These are phyloP conservation scores for Saccharomycopsis sp. DNA, from an alignment of 805 yeast genomes.

Conservation along the genomic window DNA sequence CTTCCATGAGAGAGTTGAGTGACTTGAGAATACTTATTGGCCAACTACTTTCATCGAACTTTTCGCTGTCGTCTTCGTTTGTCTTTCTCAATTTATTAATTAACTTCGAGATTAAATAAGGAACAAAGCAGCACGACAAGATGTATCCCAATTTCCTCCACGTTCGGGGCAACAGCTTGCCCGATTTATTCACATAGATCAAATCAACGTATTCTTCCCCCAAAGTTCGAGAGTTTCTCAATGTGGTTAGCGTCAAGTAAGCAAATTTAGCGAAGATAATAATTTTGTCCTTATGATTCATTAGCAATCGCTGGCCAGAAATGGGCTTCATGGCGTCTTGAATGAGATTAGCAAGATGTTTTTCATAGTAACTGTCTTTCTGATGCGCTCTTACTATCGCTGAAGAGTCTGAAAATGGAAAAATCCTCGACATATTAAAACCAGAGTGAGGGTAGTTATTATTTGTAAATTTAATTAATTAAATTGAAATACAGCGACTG, in stretches of 20 bases:
- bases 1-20: slow-evolving; percentile 45
- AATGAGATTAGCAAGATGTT: slow-evolving; percentile 45
- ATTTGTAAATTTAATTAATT: too few relatives aligned
- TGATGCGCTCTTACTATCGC: slow-evolving; percentile 88
- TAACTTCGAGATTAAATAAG: slow-evolving; percentile 40
- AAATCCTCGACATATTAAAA: slow-evolving; percentile 19
- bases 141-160: slow-evolving; percentile 52
- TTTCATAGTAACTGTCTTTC: slow-evolving; percentile 72
- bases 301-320: slow-evolving; percentile 52
- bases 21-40: slow-evolving; percentile 6
- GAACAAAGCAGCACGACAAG: slow-evolving; percentile 52
- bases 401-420: slow-evolving; percentile 81
- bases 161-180: slow-evolving; percentile 41
- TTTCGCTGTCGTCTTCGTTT: slow-evolving; percentile 3
- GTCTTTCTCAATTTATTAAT: slow-evolving; percentile 16
- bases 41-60: slow-evolving; percentile 14
- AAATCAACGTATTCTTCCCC: slow-evolving; percentile 95
- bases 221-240: slow-evolving; percentile 68
- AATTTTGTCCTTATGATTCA: slow-evolving; percentile 57
- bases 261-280: slow-evolving; percentile 50
- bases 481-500: too few relatives aligned
- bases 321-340: slow-evolving; percentile 47
- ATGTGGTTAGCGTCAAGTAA: slow-evolving; percentile 71
- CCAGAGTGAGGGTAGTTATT: too few relatives aligned
- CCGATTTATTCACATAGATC: slow-evolving; percentile 50